Conservation (phyloP, 176 grass and related monocot species). For the Elymus sibiricus region DNA sequence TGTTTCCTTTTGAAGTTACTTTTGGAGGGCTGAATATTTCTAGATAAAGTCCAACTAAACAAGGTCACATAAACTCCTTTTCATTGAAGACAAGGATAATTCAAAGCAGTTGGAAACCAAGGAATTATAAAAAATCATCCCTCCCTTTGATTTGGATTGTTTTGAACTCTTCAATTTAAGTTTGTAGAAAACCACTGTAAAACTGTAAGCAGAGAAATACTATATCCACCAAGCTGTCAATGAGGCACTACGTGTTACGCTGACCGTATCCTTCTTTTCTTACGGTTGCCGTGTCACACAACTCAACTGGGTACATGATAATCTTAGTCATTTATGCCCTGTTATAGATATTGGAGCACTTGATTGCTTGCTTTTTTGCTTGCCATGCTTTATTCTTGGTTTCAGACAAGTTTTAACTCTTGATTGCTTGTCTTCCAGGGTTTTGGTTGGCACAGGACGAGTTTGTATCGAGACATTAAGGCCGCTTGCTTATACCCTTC, state of each 20-base stretch:
- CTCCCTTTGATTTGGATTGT: neutral
- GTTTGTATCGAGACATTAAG: constrained; percentile 95
- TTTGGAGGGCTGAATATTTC: constrained; percentile 6
- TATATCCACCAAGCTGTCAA: neutral
- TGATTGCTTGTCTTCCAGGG: constrained; percentile 54
- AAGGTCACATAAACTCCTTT: neutral
- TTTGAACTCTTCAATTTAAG: neutral
- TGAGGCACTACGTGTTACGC: neutral
- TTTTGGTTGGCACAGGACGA: constrained; percentile 89
- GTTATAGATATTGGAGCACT: neutral
- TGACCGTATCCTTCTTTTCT: neutral
- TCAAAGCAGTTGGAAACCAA: neutral
- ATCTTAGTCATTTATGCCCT: neutral
- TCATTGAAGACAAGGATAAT: neutral
- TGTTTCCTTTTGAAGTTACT: constrained; percentile 1
- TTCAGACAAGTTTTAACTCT: constrained; percentile 21
- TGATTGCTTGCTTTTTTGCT: neutral
- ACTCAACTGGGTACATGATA: neutral
- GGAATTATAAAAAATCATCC: neutral
- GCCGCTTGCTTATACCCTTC: constrained; percentile 92
- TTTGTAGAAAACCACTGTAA: neutral
- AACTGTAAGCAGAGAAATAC: neutral
- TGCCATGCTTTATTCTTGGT: constrained; percentile 8
- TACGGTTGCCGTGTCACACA: neutral
- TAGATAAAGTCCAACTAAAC: neutral